These are phyloP conservation scores for Batkoa obscura DNA, from an alignment of 371 early-diverging fungal species.

Conservation along the genomic window DNA sequence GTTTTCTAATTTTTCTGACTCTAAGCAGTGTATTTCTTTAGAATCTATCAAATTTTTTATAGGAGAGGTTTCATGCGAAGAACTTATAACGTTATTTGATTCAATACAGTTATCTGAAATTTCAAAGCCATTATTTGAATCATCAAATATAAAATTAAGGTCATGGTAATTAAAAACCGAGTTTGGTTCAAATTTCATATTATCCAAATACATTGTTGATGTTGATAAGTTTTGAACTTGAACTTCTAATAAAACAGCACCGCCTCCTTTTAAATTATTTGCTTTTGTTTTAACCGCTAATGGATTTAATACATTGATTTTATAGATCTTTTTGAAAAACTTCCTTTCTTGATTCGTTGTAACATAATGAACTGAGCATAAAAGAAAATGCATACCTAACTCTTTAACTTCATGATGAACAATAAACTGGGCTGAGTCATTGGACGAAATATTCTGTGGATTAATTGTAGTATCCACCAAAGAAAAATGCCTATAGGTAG, in stretches of 20 bases:
- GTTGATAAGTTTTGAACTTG: conserved; percentile 78
- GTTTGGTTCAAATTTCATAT: conserved; percentile 66
- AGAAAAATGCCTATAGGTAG: conserved; percentile 48
- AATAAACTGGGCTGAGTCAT: conserved; percentile 43
- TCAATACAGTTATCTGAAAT: too few species aligned
- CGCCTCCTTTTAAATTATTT: conserved; percentile 40
- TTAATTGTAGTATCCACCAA: conserved; percentile 37
- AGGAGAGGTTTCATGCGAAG: too few species aligned
- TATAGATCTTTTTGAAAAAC: conserved; percentile 75
- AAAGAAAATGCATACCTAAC: conserved; percentile 75
- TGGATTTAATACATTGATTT: conserved; percentile 89
- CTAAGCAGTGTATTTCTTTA: too few species aligned
- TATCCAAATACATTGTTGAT: conserved; percentile 65
- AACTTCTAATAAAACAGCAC: conserved; percentile 69
- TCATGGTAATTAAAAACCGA: conserved; percentile 47
- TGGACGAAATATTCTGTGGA: conserved; percentile 19
- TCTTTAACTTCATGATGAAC: conserved; percentile 88
- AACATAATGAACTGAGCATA: conserved; percentile 74
- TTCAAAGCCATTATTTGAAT: neutral
- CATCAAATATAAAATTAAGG: conserved; percentile 27
- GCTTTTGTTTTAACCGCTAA: conserved; percentile 90
- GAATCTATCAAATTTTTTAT: too few species aligned
- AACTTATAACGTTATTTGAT: too few species aligned
- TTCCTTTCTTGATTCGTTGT: conserved; percentile 37
- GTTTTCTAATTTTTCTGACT: too few species aligned